These are phyloP conservation scores for Dictyostelium capitatum DNA, from an alignment of 78 protist genomes.

Conservation along the genomic window DNA sequence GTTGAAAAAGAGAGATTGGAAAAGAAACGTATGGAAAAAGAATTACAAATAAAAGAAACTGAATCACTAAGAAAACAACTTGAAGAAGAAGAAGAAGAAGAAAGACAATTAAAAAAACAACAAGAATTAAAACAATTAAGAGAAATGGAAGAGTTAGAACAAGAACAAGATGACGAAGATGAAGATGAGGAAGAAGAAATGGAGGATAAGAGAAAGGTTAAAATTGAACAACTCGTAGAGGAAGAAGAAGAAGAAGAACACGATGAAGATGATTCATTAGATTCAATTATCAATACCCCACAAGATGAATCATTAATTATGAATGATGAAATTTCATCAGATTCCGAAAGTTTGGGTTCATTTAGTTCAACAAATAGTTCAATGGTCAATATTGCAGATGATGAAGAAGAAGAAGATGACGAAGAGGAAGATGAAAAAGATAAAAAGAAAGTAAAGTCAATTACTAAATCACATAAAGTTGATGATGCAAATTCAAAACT, in stretches of 20 bases:
- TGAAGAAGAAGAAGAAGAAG: neutral
- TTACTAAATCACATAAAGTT: neutral
- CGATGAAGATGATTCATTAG: neutral
- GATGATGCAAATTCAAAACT: neutral
- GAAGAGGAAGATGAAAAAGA: conserved; percentile 8
- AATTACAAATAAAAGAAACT: neutral
- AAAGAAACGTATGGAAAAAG: neutral
- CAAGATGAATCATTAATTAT: neutral
- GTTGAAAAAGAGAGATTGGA: neutral
- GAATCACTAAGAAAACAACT: neutral
- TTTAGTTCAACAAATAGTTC: conserved; percentile 1
- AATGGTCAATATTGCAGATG: neutral
- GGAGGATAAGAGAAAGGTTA: neutral
- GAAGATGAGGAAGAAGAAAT: neutral
- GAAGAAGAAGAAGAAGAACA: neutral
- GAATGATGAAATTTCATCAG: neutral
- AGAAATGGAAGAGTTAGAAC: neutral
- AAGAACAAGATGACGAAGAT: neutral
- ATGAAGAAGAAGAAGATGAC: neutral
- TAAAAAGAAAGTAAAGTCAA: neutral
- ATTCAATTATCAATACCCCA: neutral
- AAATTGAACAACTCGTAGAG: neutral
- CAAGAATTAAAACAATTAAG: too few species aligned
- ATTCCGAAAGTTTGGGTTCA: neutral
- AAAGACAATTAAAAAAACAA: neutral